Evolutionary conservation across 2,329 filamentous ascomycete genomes (phyloP), one percentile per base, ranked within the genome.

Genomic region (Tothia fuscella): DNA sequence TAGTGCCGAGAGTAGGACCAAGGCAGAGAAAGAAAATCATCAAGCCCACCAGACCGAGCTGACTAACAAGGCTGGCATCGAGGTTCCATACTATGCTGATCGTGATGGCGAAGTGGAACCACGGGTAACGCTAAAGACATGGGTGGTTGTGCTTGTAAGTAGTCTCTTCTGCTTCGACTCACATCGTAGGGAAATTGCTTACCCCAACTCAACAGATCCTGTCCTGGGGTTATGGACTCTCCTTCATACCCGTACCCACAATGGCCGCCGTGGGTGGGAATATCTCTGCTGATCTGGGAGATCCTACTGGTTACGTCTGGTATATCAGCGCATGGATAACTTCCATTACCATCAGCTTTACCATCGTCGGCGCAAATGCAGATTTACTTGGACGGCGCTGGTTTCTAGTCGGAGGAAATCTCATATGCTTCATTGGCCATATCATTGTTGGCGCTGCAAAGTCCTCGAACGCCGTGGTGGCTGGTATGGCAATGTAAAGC

Each of bases 221-320:
- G 5, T 55, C 56, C 5, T 53, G 51, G 7, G 53, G 51, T 20
- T 59, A 59, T 50, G 56, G 56, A 28, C 50, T 59, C 14, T 58
- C 56, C 4, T 59, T 59, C 47, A 57, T 50, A 50, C 50, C 53
- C 14, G 47, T 59, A 16, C 56, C 56, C 2, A 50, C 53, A 5
- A 42, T 56, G 30, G 44, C 54, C 12, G 49, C 54, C 4, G 56
- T 58, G 38, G 54, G 52, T 10, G 48, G 36, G 6, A 34, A 45
- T 33, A 38, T 57, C 21, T 50, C 53, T 6, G 45, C 54, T n/a
- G 51, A 56, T 19, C 45, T 56, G 34, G 55, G 52, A 5, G 49
- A 55, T 10, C 46, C 56, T 1, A 51, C 39, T 22, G 50, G 46
- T 7, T 55, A 54, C 42, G 49, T 53, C 20, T 58, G 54, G 55